Base-by-base conservation (phyloP, 495 filamentous ascomycete genomes). In the Penicillium flavigenum region DNA sequence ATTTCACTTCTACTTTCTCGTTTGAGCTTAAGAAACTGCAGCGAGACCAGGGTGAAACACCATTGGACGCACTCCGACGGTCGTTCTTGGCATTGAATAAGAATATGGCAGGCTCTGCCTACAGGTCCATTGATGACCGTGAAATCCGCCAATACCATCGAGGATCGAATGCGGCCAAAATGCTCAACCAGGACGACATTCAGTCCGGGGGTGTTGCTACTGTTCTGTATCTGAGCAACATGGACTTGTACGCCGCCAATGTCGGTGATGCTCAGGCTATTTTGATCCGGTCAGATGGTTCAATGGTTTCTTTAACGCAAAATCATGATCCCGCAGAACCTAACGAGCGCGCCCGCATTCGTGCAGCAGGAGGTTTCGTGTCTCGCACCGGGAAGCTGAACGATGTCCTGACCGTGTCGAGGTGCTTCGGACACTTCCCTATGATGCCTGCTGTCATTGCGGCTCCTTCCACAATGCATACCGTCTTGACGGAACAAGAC, bases 211-310 rank as follows among this genome's bases (percentile, higher is more conserved):
- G 88, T 24, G 91, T 96, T 39, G 94, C 95, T 8, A 97, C 95
- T 5, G 89, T 98, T 2, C 76, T 96, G 59, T 98, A 95, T 66
- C 73, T 98, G 39, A 85, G 92, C 61, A 85, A 87, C 56, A 91
- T 90, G 76, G 91, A 97, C 58, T 77, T 99, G 12, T 98, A 89
- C 66, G 87, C 96, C 48, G 93, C 92, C 61, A 98, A 99, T 64
- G 88, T 98, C 14, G 94, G 94, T 47, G 91, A 99, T 76, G 90
- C 88, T 0, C 91, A 96, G 69, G 94, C 92, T 24, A 90, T 98
- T 72, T 82, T 99, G 29, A 91, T 98, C 58, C 89, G 91, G 51
- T 88, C 89, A 2, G 90, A 96, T 68, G 90, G 91, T 17, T 81
- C 85, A 7, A 79, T 90, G 68, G 85, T 83, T 57, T 83, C 92